phyloP scores from a whole-genome alignment of 2,329 filamentous ascomycete genomes.

The Ophiobolus disseminans region DNA sequence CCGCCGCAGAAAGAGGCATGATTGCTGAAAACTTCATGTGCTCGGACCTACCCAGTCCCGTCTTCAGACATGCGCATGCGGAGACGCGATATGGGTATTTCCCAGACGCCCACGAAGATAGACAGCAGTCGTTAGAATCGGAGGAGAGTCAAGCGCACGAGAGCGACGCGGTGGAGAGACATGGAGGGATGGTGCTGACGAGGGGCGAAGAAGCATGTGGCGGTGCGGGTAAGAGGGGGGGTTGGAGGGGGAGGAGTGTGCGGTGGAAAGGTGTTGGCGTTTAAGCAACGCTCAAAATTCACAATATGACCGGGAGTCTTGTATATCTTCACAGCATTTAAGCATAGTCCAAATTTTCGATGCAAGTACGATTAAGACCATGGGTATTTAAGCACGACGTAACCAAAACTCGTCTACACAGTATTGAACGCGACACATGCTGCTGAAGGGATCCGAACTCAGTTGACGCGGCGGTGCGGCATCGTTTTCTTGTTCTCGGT shows the following conservation, averaged over 20 bases:
- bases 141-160: neutral
- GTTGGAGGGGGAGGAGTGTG: conserved; percentile 9
- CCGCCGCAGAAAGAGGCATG: conserved; percentile 33
- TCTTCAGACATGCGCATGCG: neutral
- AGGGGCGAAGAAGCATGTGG: conserved; percentile 18
- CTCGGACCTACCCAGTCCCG: neutral
- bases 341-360: too few species aligned
- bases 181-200: conserved; percentile 6
- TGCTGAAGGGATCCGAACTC: too few species aligned
- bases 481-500: conserved; percentile 63
- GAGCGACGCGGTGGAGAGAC: neutral
- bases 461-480: conserved; percentile 16
- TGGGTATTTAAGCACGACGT: too few species aligned
- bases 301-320: neutral
- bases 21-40: conserved; percentile 27
- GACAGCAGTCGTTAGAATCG: neutral
- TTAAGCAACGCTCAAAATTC: neutral
- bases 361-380: too few species aligned
- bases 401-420: too few species aligned
- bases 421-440: too few species aligned
- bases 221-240: conserved; percentile 7
- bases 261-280: conserved; percentile 22
- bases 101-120: neutral
- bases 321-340: too few species aligned
- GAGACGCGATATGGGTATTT: neutral